Evolutionary conservation across 305 asterid genomes (phyloP), one percentile per base, ranked within the genome.

Genomic region (Fraxinus angustifolia): DNA sequence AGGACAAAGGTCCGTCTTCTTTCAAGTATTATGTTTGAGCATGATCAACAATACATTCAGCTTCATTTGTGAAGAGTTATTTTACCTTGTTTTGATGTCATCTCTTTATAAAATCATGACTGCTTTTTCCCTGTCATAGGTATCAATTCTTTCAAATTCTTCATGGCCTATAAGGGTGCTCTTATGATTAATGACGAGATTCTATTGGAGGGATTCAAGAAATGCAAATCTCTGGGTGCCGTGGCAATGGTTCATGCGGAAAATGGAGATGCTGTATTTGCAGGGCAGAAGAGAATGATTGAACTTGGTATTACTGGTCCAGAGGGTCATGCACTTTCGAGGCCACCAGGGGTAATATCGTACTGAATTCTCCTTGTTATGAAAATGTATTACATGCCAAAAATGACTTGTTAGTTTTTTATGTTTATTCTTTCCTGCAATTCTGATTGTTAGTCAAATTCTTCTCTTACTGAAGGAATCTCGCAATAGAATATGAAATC

Each of bases 211-310:
- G 99, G 97, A 58, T 90, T 95, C 78, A 95, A 95, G 87, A 95
- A 87, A 87, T 95, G 99, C 90, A 93, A 92, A 87, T 91, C 97
- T 81, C 96, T 96, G 78, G 99, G 99, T 84, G 98, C 99, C 79
- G 75, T 96, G 83, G 91, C 99, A 74, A 93, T 96, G 99, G 98
- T 96, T 81, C 99, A 96, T 79, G 98, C 98, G 34, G 99, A 96
- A 86, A 94, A 94, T 85, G 99, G 98, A 53, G 98, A 96, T 90
- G 99, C 98, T n/a, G 98, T 96, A 79, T 93, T 87, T 89, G 97
- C 92, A 88, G 98, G 99, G 80, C 98, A 94, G 82, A 92, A 89
- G 38, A 86, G 95, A 84, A 96, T 96, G 97, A 90, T 94, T 53
- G 91, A 89, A 87, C 98, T 94, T 84, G 97, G 98, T 23, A 94